Evolutionary conservation across 225 moss, liverwort and hornwort species (phyloP).

Genomic region (Pseudisothecium myosuroides): DNA sequence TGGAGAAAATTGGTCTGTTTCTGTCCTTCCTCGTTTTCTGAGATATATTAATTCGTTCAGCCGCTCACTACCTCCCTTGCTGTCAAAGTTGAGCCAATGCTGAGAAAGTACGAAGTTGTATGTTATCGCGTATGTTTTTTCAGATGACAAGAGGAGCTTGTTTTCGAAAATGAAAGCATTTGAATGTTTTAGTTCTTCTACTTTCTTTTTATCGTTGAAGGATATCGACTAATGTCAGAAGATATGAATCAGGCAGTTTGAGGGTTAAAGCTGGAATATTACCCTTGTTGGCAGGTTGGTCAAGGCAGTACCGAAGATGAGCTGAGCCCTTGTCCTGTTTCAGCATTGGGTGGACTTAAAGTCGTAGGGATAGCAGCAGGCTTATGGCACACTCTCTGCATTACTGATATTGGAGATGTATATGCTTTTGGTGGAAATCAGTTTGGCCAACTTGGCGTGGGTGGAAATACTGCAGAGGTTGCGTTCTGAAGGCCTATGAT

Average conservation of each 20-base stretch:
- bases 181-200: neutral
- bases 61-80: neutral
- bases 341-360: constrained; percentile 64
- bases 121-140: neutral
- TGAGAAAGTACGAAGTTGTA: neutral
- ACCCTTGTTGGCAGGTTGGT: constrained; percentile 59
- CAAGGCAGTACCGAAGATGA: constrained; percentile 89
- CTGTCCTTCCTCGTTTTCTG: neutral
- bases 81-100: neutral
- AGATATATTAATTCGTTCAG: neutral
- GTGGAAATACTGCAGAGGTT: constrained; percentile 90
- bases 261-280: neutral
- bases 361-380: constrained; percentile 73
- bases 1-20: neutral
- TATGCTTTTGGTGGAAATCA: constrained; percentile 94
- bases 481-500: neutral
- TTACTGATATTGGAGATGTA: constrained; percentile 74
- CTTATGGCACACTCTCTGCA: constrained; percentile 82
- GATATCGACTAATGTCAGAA: neutral
- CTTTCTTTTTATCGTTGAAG: neutral
- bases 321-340: constrained; percentile 55
- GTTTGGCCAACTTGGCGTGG: constrained; percentile 86
- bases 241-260: neutral
- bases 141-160: neutral
- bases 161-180: neutral